Conservation (phyloP, 805 yeast species). For the Nakazawaea anatomiae region DNA sequence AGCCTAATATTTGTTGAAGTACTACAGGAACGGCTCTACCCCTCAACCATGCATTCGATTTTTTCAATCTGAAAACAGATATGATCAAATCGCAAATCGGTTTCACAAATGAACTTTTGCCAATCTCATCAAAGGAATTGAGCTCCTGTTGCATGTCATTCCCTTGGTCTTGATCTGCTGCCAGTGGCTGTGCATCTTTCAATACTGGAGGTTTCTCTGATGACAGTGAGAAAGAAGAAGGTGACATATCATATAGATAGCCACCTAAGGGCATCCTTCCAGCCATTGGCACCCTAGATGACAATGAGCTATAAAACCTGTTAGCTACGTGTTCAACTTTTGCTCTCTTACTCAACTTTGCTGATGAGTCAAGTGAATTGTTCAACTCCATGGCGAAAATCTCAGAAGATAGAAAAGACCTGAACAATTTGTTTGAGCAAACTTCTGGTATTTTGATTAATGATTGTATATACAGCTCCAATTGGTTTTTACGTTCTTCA, state of each 20-base stretch:
- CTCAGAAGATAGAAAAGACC: conserved; percentile 75
- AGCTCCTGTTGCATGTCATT: conserved; percentile 51
- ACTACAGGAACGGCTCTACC: conserved; percentile 80
- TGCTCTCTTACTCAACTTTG: conserved; percentile 4
- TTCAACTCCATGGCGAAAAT: conserved; percentile 33
- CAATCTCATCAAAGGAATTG: conserved; percentile 37
- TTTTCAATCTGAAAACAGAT: conserved; percentile 56
- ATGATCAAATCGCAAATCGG: conserved; percentile 78
- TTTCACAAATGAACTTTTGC: conserved; percentile 54
- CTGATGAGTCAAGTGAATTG: conserved; percentile 6
- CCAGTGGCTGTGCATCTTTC: conserved; percentile 6
- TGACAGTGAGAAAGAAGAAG: conserved; percentile 16
- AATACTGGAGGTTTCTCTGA: background rate
- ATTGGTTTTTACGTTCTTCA: conserved; percentile 53
- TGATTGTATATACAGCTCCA: conserved; percentile 57
- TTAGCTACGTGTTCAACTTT: conserved; percentile 28
- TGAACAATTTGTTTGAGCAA: conserved; percentile 65
- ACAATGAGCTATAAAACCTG: conserved; percentile 24
- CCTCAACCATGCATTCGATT: conserved; percentile 68
- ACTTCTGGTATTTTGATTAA: conserved; percentile 60
- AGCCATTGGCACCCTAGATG: conserved; percentile 5
- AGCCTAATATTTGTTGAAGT: conserved; percentile 80
- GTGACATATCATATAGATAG: conserved; percentile 23
- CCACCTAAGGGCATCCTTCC: conserved; percentile 18
- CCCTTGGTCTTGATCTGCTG: conserved; percentile 15